These are phyloP conservation scores for Leonotis leonurus DNA, from an alignment of 257 asterid genomes.

Conservation along the genomic window DNA sequence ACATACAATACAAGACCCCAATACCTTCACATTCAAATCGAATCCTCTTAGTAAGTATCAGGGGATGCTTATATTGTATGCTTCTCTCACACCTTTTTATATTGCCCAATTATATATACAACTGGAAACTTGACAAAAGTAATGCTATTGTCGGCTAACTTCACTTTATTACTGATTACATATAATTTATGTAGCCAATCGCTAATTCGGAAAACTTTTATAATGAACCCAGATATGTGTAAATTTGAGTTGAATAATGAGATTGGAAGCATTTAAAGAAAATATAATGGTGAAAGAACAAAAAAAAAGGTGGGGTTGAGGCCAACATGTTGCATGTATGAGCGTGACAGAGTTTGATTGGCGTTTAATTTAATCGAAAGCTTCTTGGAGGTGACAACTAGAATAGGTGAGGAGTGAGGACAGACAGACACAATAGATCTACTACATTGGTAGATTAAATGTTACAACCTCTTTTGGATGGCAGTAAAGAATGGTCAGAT, in stretches of 20 bases:
- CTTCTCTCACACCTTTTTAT: neutral
- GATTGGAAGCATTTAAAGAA: neutral
- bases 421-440: constrained; percentile 27
- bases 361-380: constrained; percentile 21
- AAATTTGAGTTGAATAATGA: neutral
- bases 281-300: constrained; percentile 6
- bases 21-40: neutral
- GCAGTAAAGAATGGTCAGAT: constrained; percentile 14
- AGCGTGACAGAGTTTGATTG: constrained; percentile 37
- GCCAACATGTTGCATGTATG: constrained; percentile 32
- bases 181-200: too few species aligned
- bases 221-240: too few species aligned
- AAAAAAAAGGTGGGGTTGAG: constrained; percentile 22
- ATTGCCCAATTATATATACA: constrained; percentile 2
- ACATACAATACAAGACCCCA: neutral
- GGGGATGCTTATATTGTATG: neutral
- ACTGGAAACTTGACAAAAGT: neutral
- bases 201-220: too few species aligned
- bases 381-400: constrained; percentile 38
- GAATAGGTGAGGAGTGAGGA: constrained; percentile 12
- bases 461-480: neutral
- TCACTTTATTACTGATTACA: too few species aligned
- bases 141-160: constrained; percentile 7
- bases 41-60: too few species aligned
- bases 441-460: constrained; percentile 19